Evolutionary conservation across 2,329 filamentous ascomycete genomes (phyloP).

Genomic region (Chrysoporthe cubensis): DNA sequence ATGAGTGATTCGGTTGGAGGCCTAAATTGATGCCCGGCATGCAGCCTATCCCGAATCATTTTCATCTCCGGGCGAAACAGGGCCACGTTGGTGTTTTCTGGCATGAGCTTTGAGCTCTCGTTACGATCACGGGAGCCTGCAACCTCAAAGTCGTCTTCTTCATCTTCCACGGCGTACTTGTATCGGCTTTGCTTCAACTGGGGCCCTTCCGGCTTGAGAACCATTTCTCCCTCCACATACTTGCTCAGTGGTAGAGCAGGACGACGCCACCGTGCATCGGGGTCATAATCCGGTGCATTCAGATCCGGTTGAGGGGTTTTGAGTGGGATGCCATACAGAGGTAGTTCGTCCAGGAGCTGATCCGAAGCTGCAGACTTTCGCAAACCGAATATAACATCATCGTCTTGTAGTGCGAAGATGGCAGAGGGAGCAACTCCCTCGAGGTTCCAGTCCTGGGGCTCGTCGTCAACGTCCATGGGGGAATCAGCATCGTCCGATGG

Average conservation of each 20-base stretch:
- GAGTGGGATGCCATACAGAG: conserved; percentile 72
- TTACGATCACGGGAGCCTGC: conserved; percentile 40
- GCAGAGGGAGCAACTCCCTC: conserved; percentile 70
- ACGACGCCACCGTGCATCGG: conserved; percentile 74
- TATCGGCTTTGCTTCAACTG: conserved; percentile 81
- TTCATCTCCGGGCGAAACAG: conserved; percentile 91
- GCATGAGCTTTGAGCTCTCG: conserved; percentile 53
- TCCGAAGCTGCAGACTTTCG: conserved; percentile 75
- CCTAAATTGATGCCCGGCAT: conserved; percentile 89
- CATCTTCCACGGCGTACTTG: conserved; percentile 74
- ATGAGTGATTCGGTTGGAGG: conserved; percentile 90
- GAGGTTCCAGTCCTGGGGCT: conserved; percentile 36
- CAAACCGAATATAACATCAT: conserved; percentile 80
- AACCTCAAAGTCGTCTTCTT: conserved; percentile 54
- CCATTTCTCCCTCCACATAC: conserved; percentile 80
- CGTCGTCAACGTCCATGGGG: conserved; percentile 49
- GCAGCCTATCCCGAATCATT: conserved; percentile 83
- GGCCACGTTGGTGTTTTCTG: conserved; percentile 77
- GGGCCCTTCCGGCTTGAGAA: conserved; percentile 66
- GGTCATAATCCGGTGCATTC: conserved; percentile 61
- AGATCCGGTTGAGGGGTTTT: conserved; percentile 62
- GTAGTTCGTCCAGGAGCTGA: conserved; percentile 78
- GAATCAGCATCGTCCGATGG: conserved; percentile 66
- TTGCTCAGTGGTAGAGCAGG: conserved; percentile 85
- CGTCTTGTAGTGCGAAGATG: conserved; percentile 80